Evolutionary conservation across 345 rosid species (phyloP).

Genomic region (Pugionium dolabratum): DNA sequence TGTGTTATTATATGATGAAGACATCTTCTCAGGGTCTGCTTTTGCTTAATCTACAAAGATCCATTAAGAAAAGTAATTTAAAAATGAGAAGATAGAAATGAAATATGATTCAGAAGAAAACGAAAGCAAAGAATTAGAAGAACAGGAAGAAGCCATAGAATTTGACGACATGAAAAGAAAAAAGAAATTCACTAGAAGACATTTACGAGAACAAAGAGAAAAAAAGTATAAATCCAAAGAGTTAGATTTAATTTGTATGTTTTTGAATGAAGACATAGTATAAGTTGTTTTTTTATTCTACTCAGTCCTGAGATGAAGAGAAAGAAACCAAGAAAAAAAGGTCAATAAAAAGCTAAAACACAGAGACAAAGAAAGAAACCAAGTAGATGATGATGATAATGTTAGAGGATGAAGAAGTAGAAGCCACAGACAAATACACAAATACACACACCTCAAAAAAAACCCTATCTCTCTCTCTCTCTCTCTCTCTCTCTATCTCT

Average conservation of each 20-base stretch:
- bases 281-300: slow-evolving; percentile 35
- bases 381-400: slow-evolving; percentile 38
- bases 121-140: slow-evolving; percentile 37
- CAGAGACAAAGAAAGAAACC: slow-evolving; percentile 38
- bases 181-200: slow-evolving; percentile 38
- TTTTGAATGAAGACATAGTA: slow-evolving; percentile 41
- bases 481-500: slow-evolving; percentile 25
- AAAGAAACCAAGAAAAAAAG: slow-evolving; percentile 42
- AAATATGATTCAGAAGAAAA: slow-evolving; percentile 34
- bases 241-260: slow-evolving; percentile 39
- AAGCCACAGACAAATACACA: slow-evolving; percentile 27
- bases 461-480: slow-evolving; percentile 32
- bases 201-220: slow-evolving; percentile 29
- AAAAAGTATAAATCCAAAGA: slow-evolving; percentile 36
- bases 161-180: slow-evolving; percentile 37
- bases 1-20: slow-evolving; percentile 35
- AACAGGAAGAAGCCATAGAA: slow-evolving; percentile 43
- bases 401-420: slow-evolving; percentile 30
- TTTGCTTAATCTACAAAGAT: slow-evolving; percentile 38
- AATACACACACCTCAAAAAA: slow-evolving; percentile 27
- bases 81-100: slow-evolving; percentile 29
- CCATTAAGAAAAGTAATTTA: slow-evolving; percentile 17
- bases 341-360: slow-evolving; percentile 40
- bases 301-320: slow-evolving; percentile 34
- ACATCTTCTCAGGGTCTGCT: slow-evolving; percentile 29